phyloP scores from a whole-genome alignment of 129 eudicot genomes.

The Centella asiatica region DNA sequence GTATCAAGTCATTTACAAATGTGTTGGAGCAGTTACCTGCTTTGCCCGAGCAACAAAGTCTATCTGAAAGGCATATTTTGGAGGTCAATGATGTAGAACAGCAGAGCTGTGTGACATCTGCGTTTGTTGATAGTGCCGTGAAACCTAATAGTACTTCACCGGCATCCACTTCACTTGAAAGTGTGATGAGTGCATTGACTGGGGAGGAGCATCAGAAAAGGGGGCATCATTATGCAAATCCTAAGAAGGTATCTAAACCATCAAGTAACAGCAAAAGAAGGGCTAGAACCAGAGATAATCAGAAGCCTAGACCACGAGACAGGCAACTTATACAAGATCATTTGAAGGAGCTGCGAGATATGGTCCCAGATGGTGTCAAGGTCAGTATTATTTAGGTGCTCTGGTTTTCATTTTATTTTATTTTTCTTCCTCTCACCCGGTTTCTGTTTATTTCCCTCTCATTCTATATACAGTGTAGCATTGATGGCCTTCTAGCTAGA shows the following conservation, averaged over 20 bases:
- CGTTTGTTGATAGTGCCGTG: slow-evolving; percentile 14
- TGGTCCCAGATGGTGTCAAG: slow-evolving; percentile 70
- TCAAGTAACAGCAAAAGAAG: slow-evolving; percentile 39
- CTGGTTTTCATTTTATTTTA: background rate
- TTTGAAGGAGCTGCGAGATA: slow-evolving; percentile 75
- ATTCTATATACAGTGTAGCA: slow-evolving; percentile 66
- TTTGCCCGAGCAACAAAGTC: slow-evolving; percentile 18
- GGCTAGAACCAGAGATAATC: slow-evolving; percentile 31
- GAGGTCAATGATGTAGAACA: slow-evolving; percentile 25
- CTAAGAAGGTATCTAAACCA: slow-evolving; percentile 28
- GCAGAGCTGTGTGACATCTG: slow-evolving; percentile 29
- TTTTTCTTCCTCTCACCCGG: background rate
- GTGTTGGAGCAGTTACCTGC: slow-evolving; percentile 20
- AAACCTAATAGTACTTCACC: slow-evolving; percentile 26
- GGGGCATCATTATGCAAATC: slow-evolving; percentile 6
- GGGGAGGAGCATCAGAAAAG: slow-evolving; percentile 33
- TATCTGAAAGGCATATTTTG: slow-evolving; percentile 26
- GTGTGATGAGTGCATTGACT: slow-evolving; percentile 33
- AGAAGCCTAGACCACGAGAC: slow-evolving; percentile 73
- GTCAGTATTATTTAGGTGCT: slow-evolving; percentile 25
- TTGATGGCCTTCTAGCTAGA: slow-evolving; percentile 74
- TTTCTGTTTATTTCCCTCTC: background rate
- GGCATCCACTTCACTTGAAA: slow-evolving; percentile 46
- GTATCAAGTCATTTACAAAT: slow-evolving; percentile 21
- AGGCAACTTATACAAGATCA: slow-evolving; percentile 90